phyloP scores from a whole-genome alignment of 192 early-diverging fungal species.

The Backusella mclennaniae region DNA sequence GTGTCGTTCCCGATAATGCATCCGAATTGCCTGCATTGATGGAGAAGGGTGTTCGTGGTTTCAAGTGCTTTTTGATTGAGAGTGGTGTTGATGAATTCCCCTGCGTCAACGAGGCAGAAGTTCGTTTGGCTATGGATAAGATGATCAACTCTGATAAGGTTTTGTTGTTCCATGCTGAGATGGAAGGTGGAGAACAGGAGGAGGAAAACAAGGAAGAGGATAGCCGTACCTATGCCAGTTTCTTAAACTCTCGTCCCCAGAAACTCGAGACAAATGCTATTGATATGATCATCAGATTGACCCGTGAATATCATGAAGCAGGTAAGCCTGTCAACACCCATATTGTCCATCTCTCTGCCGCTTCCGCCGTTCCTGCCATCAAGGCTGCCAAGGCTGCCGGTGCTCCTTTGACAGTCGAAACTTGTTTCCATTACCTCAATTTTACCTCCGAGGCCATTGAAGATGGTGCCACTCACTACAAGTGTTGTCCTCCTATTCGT shows the following conservation, averaged over 20 bases:
- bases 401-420: conserved; percentile 74
- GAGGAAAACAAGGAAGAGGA: conserved; percentile 30
- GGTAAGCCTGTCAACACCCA: conserved; percentile 67
- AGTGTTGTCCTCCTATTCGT: conserved; percentile 86
- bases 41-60: conserved; percentile 69
- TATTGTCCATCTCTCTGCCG: conserved; percentile 81
- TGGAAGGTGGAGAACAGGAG: conserved; percentile 34
- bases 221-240: conserved; percentile 58
- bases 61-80: conserved; percentile 85
- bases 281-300: conserved; percentile 65
- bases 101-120: conserved; percentile 67
- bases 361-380: conserved; percentile 71
- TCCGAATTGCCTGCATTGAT: conserved; percentile 64
- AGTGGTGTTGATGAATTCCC: conserved; percentile 86
- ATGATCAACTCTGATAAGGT: conserved; percentile 38
- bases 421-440: conserved; percentile 80
- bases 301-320: conserved; percentile 54
- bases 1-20: conserved; percentile 73
- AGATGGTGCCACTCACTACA: conserved; percentile 72
- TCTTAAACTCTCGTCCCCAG: conserved; percentile 70
- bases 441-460: conserved; percentile 68
- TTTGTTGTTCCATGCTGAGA: conserved; percentile 83
- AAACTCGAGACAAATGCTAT: conserved; percentile 73
- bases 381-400: conserved; percentile 68
- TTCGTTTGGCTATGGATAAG: conserved; percentile 65